Percentiles rank a stretch among this genome's conserved stretches.
These are phyloP conservation scores for Pseudodiploospora longispora DNA, from an alignment of 2,329 filamentous ascomycete species.

Conservation along the genomic window DNA sequence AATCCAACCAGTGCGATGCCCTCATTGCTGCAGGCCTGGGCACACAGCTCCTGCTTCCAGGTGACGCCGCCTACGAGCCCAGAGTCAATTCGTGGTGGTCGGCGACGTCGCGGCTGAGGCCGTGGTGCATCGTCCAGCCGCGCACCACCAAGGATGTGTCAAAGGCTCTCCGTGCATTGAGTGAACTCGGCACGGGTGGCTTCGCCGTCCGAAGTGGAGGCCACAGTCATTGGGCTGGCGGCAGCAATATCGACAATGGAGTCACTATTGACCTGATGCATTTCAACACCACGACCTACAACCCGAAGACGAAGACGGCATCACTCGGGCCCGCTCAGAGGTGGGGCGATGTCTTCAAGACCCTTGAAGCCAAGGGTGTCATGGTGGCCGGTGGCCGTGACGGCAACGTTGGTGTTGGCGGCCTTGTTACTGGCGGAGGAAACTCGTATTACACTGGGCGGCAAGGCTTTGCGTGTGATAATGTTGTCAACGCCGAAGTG, in stretches of 20 bases:
- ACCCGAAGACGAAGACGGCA: slow-evolving; percentile 20
- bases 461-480: slow-evolving; percentile 31
- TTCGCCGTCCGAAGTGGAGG: slow-evolving; percentile 36
- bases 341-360: slow-evolving; percentile 31
- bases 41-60: not conserved
- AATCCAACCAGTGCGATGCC: slow-evolving; percentile 1
- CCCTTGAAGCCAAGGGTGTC: slow-evolving; percentile 21
- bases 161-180: not conserved
- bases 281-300: slow-evolving; percentile 24
- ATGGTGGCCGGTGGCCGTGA: slow-evolving; percentile 32
- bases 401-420: slow-evolving; percentile 28
- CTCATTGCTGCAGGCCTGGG: not conserved
- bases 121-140: slow-evolving; percentile 1
- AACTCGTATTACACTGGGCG: slow-evolving; percentile 32
- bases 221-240: slow-evolving; percentile 32
- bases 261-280: slow-evolving; percentile 28
- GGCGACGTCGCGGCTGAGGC: not conserved
- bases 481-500: slow-evolving; percentile 23
- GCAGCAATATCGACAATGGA: slow-evolving; percentile 27
- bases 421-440: slow-evolving; percentile 21
- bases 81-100: slow-evolving; percentile 1
- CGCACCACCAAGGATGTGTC: not conserved
- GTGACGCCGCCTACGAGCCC: not conserved
- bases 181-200: not conserved
- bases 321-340: slow-evolving; percentile 29